A percentile compares a stretch with the other conserved stretches of the same genome.
These are phyloP conservation scores for Neopestalotiopsis sp. DNA, from an alignment of 2,329 filamentous ascomycete species.

Conservation along the genomic window DNA sequence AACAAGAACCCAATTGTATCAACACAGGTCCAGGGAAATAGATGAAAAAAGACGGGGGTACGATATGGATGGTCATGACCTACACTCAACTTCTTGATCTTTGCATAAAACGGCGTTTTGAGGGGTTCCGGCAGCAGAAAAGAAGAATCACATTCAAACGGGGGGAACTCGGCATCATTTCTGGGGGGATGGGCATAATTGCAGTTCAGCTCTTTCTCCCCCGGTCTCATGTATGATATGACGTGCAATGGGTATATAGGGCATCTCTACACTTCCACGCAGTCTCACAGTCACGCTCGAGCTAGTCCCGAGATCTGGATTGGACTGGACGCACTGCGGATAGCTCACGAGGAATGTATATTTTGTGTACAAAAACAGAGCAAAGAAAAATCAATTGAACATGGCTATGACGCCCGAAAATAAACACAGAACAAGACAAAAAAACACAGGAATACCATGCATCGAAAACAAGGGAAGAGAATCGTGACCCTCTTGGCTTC, in stretches of 20 bases:
- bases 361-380: background rate
- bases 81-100: conserved; percentile 3
- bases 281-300: background rate
- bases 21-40: background rate
- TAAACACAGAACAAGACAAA: background rate
- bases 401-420: background rate
- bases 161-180: background rate
- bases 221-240: background rate
- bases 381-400: background rate
- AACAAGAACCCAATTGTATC: background rate
- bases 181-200: background rate
- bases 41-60: background rate
- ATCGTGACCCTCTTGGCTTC: background rate
- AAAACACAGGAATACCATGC: background rate
- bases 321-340: background rate
- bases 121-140: background rate
- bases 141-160: background rate
- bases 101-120: background rate
- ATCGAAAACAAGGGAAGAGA: background rate
- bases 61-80: background rate
- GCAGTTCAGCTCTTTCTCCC: background rate
- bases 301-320: background rate
- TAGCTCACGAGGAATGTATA: background rate
- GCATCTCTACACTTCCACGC: background rate
- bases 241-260: background rate